phyloP scores from a whole-genome alignment of 1,284 basidiomycete genomes.

The Cutaneotrichosporon sp. region DNA sequence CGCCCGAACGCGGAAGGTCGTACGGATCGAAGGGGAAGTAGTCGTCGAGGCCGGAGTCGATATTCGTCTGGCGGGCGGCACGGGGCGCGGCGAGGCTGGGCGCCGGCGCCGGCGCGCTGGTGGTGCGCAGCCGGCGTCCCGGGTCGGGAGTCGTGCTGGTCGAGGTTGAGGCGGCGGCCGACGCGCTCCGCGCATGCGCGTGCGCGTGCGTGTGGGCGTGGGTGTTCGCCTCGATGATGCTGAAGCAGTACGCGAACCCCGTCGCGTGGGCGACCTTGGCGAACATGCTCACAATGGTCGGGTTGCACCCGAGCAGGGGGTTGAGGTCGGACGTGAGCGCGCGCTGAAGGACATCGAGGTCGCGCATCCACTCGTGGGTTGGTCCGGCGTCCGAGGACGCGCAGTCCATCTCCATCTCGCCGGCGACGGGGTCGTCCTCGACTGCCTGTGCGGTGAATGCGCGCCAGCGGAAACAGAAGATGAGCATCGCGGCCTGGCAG shows the following conservation, averaged over 20 bases:
- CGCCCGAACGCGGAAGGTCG: conserved; percentile 61
- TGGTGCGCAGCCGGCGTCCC: not conserved
- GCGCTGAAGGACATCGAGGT: conserved; percentile 72
- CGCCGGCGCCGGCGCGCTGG: too few species aligned
- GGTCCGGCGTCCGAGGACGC: conserved; percentile 51
- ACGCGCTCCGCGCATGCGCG: conserved; percentile 16
- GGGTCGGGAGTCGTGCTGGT: conserved; percentile 3
- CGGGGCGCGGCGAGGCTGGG: conserved; percentile 24
- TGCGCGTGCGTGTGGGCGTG: conserved; percentile 19
- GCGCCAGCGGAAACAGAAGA: conserved; percentile 97
- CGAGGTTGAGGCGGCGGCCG: too few species aligned
- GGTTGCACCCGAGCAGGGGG: conserved; percentile 83
- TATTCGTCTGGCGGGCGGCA: conserved; percentile 40
- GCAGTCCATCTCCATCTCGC: conserved; percentile 50
- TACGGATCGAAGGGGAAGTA: conserved; percentile 99
- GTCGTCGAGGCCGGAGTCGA: conserved; percentile 73
- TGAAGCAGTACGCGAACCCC: conserved; percentile 91
- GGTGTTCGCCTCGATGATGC: conserved; percentile 79
- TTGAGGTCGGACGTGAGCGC: conserved; percentile 80
- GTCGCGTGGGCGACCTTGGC: conserved; percentile 88
- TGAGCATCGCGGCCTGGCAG: conserved; percentile 86
- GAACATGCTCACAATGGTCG: conserved; percentile 88
- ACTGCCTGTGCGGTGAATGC: conserved; percentile 24
- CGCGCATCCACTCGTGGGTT: conserved; percentile 64
- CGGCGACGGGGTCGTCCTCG: conserved; percentile 57